Evolutionary conservation across 1,139 yeast species (phyloP), one percentile per base, ranked within the genome.

Genomic region (Debaryomycetaceae sp.): DNA sequence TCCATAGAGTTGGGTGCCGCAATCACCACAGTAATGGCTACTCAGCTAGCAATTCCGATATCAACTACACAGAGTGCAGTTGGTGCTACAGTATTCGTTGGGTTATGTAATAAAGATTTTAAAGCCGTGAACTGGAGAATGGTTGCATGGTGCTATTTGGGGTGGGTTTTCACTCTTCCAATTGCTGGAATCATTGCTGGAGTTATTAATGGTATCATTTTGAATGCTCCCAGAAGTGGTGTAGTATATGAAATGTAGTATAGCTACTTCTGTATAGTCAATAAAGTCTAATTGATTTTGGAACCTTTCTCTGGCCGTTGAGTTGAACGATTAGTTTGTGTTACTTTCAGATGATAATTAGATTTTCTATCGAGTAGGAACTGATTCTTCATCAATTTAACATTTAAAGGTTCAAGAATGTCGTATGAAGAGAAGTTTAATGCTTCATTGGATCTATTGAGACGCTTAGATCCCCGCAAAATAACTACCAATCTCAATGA

Each of bases 41-140:
- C 92, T 13, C 84, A 82, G 60, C 70, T 84, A 49, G 68, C 74
- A 4, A 78, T 84, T 47, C 92, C 92, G 32, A 78, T 83, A 34
- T 82, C 89, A 11, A 84, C 92, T 30, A 84, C 92, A 6, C 91
- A 84, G 62, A 75, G 82, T 55, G 86, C 88, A n/a, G 84, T 81
- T 40, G 92, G 94, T 48, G 87, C 88, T 36, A 81, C 86, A 35
- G 87, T 84, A 6, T 79, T 79, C 51, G 86, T 84, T 49, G 94
- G 91, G 44, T 68, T 83, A 44, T 82, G 88, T 66, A 84, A 84
- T 68, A 70, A 66, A 50, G 85, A 81, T 55, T 49, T 71, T 55
- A 75, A 64, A 52, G 76, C 87, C 6, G 85, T 83, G 44, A 84
- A 84, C 68, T 84, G 91, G 91, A 76, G 86, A 67, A 80, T 83